A percentile compares a stretch with the other conserved stretches of the same genome.
These are phyloP conservation scores for Fonsecaea erecta DNA, from an alignment of 2,329 filamentous ascomycete species.

Conservation along the genomic window DNA sequence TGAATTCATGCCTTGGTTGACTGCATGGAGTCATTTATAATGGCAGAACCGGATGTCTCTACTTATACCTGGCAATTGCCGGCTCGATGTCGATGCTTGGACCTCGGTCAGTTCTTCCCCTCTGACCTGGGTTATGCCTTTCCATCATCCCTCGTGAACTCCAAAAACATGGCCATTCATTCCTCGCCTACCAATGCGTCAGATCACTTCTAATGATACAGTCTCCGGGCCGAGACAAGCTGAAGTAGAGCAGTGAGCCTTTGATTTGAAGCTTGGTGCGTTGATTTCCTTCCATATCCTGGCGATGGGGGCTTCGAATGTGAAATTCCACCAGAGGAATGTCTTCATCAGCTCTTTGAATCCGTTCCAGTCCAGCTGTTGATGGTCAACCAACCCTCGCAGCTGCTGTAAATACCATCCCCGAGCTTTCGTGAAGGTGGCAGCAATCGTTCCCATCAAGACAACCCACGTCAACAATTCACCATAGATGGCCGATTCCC, in stretches of 20 bases:
- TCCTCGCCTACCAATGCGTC: too few relatives aligned
- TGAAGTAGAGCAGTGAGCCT: background rate
- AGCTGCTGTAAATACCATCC: constrained; percentile 6
- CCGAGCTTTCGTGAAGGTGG: background rate
- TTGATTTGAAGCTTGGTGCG: background rate
- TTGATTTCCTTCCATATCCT: constrained; percentile 6
- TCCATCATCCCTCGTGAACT: background rate
- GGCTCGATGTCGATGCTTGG: too few relatives aligned
- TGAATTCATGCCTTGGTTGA: background rate
- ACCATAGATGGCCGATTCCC: background rate
- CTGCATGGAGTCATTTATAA: background rate
- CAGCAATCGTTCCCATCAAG: background rate
- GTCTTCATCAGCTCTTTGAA: constrained; percentile 1
- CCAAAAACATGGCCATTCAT: too few relatives aligned
- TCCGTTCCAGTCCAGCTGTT: background rate
- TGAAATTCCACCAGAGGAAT: constrained; percentile 11
- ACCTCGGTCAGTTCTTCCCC: background rate
- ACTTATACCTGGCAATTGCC: background rate
- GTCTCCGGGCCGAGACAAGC: background rate
- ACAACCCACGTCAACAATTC: background rate
- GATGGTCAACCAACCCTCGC: background rate
- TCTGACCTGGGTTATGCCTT: background rate
- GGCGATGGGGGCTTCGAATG: background rate
- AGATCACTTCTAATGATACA: too few relatives aligned
- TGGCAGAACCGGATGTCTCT: background rate